Evolutionary conservation across 2,329 filamentous ascomycete genomes (phyloP).

Genomic region (Cladosporium sp.): DNA sequence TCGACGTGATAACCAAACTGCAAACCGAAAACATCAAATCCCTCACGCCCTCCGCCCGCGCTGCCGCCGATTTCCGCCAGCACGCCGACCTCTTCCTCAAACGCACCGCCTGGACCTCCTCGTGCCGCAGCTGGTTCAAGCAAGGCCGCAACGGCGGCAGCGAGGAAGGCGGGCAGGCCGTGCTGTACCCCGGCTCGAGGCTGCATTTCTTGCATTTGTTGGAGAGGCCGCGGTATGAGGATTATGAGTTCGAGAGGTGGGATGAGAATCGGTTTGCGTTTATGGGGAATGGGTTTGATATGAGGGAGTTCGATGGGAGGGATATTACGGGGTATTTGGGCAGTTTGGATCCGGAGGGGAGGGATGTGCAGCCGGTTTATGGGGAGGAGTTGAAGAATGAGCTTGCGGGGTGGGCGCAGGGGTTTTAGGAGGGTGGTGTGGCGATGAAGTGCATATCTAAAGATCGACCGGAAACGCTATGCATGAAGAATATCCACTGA

Average conservation of each 20-base stretch:
- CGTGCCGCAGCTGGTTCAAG: conserved; percentile 42
- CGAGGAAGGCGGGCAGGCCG: conserved; percentile 40
- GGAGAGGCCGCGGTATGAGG: conserved; percentile 43
- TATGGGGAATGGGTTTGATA: conserved; percentile 49
- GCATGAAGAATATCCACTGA: too few species aligned
- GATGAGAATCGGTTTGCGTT: conserved; percentile 45
- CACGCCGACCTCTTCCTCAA: conserved; percentile 46
- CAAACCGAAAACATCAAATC: conserved; percentile 48
- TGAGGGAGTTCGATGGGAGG: conserved; percentile 50
- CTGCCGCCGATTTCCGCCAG: conserved; percentile 40
- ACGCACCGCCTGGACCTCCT: conserved; percentile 42
- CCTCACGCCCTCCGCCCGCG: conserved; percentile 40
- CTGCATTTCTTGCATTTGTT: conserved; percentile 45
- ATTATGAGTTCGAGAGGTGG: conserved; percentile 46
- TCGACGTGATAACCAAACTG: conserved; percentile 43
- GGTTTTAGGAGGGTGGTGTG: conserved; percentile 14
- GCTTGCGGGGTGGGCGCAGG: conserved; percentile 41
- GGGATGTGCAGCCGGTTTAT: conserved; percentile 46
- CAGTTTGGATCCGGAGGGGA: conserved; percentile 40
- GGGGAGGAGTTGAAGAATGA: conserved; percentile 43
- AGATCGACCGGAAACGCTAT: too few species aligned
- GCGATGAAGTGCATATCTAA: too few species aligned
- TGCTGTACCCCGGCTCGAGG: conserved; percentile 44
- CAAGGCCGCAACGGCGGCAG: conserved; percentile 32
- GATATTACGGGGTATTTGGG: conserved; percentile 52